Evolutionary conservation across 2,329 filamentous ascomycete species (phyloP).

Genomic region (Pyrenophora graminea): DNA sequence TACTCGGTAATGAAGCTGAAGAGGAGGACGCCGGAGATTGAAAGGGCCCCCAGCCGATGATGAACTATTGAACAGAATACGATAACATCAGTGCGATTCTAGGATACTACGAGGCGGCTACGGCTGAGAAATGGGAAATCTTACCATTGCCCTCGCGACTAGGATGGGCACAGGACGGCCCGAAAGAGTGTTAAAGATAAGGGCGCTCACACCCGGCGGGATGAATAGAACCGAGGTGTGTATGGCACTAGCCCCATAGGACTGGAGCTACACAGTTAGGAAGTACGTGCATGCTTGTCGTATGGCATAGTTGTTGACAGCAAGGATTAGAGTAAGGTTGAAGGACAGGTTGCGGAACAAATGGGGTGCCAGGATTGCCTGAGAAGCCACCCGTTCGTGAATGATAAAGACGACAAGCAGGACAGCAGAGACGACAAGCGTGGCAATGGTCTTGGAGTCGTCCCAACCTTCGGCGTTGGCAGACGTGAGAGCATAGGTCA

Average conservation of each 20-base stretch:
- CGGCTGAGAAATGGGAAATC: not conserved
- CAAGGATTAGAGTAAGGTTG: not conserved
- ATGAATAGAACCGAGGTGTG: slow-evolving; percentile 9
- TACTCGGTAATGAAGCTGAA: not conserved
- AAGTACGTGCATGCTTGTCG: slow-evolving; percentile 6
- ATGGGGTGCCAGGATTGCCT: not conserved
- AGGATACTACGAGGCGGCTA: too few relatives aligned
- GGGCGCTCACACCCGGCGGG: slow-evolving; percentile 3
- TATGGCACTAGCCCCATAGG: slow-evolving; percentile 1
- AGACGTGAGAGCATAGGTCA: slow-evolving; percentile 4
- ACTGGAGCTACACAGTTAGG: slow-evolving; percentile 7
- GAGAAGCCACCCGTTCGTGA: not conserved
- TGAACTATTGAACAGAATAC: not conserved
- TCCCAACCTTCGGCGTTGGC: slow-evolving; percentile 3
- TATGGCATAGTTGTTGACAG: slow-evolving; percentile 7
- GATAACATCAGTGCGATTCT: not conserved
- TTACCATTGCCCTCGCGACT: not conserved
- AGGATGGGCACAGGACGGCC: not conserved
- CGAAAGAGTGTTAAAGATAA: not conserved
- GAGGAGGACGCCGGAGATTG: slow-evolving; percentile 3
- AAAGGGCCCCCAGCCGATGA: slow-evolving; percentile 6
- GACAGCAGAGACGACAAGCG: slow-evolving; percentile 1
- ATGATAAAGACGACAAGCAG: not conserved
- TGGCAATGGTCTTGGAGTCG: not conserved
- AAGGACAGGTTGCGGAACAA: not conserved